phyloP scores from a whole-genome alignment of 768 basidiomycete species.

The Phlebiopsis flavidoalba region DNA sequence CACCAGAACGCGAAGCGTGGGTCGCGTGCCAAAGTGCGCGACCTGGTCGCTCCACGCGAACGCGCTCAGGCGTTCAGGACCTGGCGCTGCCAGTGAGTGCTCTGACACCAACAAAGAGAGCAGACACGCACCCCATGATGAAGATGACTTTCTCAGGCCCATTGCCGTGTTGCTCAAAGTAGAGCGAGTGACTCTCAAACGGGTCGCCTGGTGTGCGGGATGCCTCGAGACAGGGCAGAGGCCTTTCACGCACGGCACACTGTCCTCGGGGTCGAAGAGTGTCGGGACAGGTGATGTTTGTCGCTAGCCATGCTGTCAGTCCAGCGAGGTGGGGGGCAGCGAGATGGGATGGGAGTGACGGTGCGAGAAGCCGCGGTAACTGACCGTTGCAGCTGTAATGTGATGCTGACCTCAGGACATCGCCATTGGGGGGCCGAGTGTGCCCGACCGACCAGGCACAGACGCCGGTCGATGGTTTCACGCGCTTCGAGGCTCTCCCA shows the following conservation, averaged over 20 bases:
- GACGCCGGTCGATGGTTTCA: too few relatives aligned
- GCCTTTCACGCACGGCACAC: conserved; percentile 51
- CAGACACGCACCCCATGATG: conserved; percentile 60
- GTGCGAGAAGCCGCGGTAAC: too few relatives aligned
- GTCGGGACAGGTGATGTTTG: conserved; percentile 28
- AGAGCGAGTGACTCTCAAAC: conserved; percentile 67
- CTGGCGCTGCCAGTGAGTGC: conserved; percentile 24
- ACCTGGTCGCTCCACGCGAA: conserved; percentile 67
- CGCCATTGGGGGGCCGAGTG: too few relatives aligned
- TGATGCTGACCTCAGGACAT: too few relatives aligned
- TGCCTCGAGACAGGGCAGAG: conserved; percentile 66
- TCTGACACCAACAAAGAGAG: background rate
- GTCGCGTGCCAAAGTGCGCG: conserved; percentile 48
- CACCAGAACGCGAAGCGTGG: conserved; percentile 41
- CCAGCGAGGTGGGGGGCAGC: too few relatives aligned
- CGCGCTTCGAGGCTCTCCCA: background rate
- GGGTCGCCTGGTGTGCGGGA: conserved; percentile 39
- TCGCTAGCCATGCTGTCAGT: background rate
- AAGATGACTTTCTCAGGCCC: conserved; percentile 64
- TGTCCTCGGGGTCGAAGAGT: conserved; percentile 56
- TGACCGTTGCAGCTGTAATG: too few relatives aligned
- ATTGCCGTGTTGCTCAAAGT: conserved; percentile 73
- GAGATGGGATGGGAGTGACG: too few relatives aligned
- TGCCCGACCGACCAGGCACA: too few relatives aligned
- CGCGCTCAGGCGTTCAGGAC: conserved; percentile 54